A percentile compares a stretch with the other conserved stretches of the same genome.
Evolutionary conservation across 257 asterid genomes (phyloP).

Genomic region (Plantago elongata): DNA sequence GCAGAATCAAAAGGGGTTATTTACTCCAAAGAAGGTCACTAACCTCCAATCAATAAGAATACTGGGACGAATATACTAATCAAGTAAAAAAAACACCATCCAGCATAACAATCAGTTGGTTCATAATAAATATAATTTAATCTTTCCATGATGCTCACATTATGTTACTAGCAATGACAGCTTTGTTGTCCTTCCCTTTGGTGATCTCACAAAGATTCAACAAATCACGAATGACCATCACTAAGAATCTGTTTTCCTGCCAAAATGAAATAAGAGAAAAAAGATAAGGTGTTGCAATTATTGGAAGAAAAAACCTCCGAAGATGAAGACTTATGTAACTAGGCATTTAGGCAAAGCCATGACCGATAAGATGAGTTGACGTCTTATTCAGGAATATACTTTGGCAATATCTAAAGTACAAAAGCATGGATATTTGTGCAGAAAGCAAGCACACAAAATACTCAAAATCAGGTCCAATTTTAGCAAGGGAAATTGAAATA

Average conservation of each 20-base stretch:
- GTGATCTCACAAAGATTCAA: slow-evolving; percentile 94
- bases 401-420: too few relatives aligned
- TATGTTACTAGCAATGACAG: slow-evolving; percentile 99
- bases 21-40: background rate
- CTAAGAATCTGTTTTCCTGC: slow-evolving; percentile 96
- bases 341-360: background rate
- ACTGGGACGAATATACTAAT: background rate
- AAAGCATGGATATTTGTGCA: too few relatives aligned
- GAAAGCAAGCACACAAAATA: too few relatives aligned
- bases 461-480: too few relatives aligned
- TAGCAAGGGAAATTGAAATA: too few relatives aligned
- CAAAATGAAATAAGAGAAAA: slow-evolving; percentile 12
- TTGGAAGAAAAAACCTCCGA: background rate
- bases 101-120: too few relatives aligned
- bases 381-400: too few relatives aligned
- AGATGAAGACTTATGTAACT: background rate
- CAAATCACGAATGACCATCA: slow-evolving; percentile 98
- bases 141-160: slow-evolving; percentile 47
- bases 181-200: slow-evolving; percentile 97
- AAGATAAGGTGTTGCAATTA: background rate
- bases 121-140: too few relatives aligned
- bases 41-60: background rate
- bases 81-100: too few relatives aligned
- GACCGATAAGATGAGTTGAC: too few relatives aligned
- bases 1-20: slow-evolving; percentile 8